These are phyloP conservation scores for Jamesozyma piceae DNA, from an alignment of 805 yeast species.

Conservation along the genomic window DNA sequence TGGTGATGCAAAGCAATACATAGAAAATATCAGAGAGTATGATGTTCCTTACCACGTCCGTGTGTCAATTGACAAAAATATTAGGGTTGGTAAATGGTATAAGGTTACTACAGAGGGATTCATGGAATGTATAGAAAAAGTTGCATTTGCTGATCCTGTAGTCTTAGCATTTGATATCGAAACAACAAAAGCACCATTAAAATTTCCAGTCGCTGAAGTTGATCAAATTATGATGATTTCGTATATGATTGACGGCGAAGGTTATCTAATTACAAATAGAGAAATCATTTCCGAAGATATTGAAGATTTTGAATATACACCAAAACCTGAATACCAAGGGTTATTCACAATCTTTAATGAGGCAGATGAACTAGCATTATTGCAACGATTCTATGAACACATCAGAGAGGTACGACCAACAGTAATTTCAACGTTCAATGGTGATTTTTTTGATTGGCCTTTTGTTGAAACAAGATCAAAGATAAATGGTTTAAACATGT, in stretches of 20 bases:
- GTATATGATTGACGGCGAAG: conserved; percentile 97
- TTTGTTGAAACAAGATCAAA: conserved; percentile 84
- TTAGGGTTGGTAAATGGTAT: conserved; percentile 96
- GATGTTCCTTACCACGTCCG: conserved; percentile 97
- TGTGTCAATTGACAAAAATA: conserved; percentile 80
- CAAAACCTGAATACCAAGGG: conserved; percentile 93
- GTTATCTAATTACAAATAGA: conserved; percentile 85
- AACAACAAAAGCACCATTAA: conserved; percentile 91
- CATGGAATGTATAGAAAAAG: conserved; percentile 51
- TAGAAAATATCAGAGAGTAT: conserved; percentile 81
- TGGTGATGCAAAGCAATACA: conserved; percentile 43
- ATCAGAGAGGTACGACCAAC: conserved; percentile 83
- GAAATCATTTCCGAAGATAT: conserved; percentile 92
- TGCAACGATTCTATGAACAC: conserved; percentile 79
- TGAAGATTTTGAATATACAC: conserved; percentile 95
- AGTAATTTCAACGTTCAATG: conserved; percentile 95
- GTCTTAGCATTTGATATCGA: conserved; percentile 95
- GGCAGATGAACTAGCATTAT: conserved; percentile 64
- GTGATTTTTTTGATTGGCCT: conserved; percentile 99
- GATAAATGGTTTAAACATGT: conserved; percentile 79
- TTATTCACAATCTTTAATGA: conserved; percentile 84
- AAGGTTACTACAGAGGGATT: conserved; percentile 56
- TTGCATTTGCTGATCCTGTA: conserved; percentile 96
- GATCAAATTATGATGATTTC: conserved; percentile 99
- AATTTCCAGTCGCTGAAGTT: conserved; percentile 83